Percentiles rank a stretch among this genome's conserved stretches.
Evolutionary conservation across 495 filamentous ascomycete species (phyloP).

Genomic region (Annulohypoxylon moriforme): DNA sequence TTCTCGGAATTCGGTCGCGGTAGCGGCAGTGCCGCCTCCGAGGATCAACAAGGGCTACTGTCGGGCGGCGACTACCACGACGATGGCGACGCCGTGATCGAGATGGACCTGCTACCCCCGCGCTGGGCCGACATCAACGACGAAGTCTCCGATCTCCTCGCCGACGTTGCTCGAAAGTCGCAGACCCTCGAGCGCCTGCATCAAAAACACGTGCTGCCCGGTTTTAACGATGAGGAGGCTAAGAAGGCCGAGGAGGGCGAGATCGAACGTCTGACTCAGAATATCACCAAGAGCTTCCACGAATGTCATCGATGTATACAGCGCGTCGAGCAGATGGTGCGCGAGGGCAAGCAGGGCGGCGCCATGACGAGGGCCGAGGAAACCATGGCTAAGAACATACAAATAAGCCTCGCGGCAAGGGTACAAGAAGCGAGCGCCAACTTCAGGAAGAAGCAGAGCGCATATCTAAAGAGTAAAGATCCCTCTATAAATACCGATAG

Average conservation of each 20-base stretch:
- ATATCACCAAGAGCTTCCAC: constrained; percentile 89
- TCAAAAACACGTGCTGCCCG: constrained; percentile 95
- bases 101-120: constrained; percentile 97
- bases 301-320: constrained; percentile 88
- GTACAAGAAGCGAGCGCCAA: constrained; percentile 93
- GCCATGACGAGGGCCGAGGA: constrained; percentile 83
- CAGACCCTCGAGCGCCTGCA: constrained; percentile 89
- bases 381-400: constrained; percentile 95
- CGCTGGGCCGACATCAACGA: constrained; percentile 96
- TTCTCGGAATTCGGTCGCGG: constrained; percentile 67
- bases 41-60: constrained; percentile 89
- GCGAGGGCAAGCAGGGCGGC: constrained; percentile 74
- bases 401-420: constrained; percentile 84
- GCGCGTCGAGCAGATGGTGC: constrained; percentile 85
- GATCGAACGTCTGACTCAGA: constrained; percentile 90
- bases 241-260: constrained; percentile 84
- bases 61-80: constrained; percentile 84
- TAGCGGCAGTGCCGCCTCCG: constrained; percentile 53
- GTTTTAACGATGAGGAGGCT: constrained; percentile 93
- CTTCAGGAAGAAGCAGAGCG: constrained; percentile 96
- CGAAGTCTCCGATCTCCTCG: constrained; percentile 86
- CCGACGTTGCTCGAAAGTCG: constrained; percentile 83
- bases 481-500: background rate
- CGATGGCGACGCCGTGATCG: constrained; percentile 91
- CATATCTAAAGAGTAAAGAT: constrained; percentile 87